These are phyloP conservation scores for Pseudohalonectria lignicola DNA, from an alignment of 2,329 filamentous ascomycete species.

Conservation along the genomic window DNA sequence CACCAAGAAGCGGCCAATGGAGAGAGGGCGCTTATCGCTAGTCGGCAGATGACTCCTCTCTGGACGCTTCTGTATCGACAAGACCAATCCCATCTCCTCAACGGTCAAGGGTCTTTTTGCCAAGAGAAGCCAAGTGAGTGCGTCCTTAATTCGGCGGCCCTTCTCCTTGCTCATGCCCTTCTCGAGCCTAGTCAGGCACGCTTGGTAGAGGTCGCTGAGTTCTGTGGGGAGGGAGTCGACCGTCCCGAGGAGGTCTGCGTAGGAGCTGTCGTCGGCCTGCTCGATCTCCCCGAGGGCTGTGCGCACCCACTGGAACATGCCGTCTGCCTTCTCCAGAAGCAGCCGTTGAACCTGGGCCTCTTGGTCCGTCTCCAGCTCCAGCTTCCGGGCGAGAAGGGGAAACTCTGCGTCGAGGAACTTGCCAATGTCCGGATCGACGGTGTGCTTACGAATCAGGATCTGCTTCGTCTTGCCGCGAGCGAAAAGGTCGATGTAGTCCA, in stretches of 20 bases:
- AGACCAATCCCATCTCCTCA: neutral
- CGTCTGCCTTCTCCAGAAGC: neutral
- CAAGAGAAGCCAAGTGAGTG: neutral
- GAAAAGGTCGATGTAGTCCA: neutral
- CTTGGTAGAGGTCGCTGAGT: neutral
- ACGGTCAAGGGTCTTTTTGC: neutral
- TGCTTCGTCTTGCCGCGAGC: neutral
- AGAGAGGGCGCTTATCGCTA: neutral
- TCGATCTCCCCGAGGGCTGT: neutral
- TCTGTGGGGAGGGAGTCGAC: neutral
- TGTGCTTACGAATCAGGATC: neutral
- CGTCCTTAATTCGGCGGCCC: neutral
- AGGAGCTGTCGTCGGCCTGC: neutral
- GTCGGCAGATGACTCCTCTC: neutral
- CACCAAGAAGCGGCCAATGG: neutral
- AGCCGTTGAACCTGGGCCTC: neutral
- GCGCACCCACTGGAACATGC: neutral
- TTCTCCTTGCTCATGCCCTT: neutral
- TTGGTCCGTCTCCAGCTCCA: neutral
- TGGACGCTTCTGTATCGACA: neutral
- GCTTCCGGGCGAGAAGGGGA: neutral
- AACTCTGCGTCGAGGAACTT: neutral
- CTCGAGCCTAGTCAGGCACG: neutral
- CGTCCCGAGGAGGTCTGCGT: neutral
- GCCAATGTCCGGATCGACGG: neutral